Percentiles rank a stretch among this genome's conserved stretches.
Conservation (phyloP, 2,329 filamentous ascomycete species). For the Sordariomycetes sp. region DNA sequence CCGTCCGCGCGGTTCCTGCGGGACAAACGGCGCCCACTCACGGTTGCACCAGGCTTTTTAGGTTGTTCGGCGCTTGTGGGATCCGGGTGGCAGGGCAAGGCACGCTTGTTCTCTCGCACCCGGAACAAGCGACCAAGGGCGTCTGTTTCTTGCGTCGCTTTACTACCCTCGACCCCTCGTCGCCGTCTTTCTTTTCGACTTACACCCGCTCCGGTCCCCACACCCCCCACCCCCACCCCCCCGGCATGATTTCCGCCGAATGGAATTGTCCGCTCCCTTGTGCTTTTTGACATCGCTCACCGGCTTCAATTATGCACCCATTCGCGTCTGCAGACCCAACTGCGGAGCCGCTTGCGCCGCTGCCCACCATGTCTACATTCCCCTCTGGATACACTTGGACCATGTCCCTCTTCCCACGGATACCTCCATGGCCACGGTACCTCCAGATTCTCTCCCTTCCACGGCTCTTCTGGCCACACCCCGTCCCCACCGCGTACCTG, state of each 20-base stretch:
- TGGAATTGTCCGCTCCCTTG: not conserved
- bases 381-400: not conserved
- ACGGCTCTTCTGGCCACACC: not conserved
- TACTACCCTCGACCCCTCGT: not conserved
- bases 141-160: not conserved
- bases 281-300: not conserved
- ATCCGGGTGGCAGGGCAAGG: not conserved
- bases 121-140: not conserved
- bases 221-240: not conserved
- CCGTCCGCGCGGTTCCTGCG: conserved; percentile 5
- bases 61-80: conserved; percentile 3
- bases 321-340: not conserved
- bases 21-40: not conserved
- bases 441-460: not conserved
- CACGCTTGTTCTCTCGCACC: not conserved
- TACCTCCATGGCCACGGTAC: not conserved
- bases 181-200: not conserved
- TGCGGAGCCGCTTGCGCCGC: not conserved
- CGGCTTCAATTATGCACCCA: not conserved
- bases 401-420: not conserved
- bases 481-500: not conserved
- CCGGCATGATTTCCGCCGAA: not conserved
- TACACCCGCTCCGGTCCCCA: not conserved
- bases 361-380: not conserved
- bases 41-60: not conserved